Percentiles rank a stretch among this genome's conserved stretches.
Evolutionary conservation across 1,284 basidiomycete species (phyloP).

Genomic region (Testicularia cyperi): DNA sequence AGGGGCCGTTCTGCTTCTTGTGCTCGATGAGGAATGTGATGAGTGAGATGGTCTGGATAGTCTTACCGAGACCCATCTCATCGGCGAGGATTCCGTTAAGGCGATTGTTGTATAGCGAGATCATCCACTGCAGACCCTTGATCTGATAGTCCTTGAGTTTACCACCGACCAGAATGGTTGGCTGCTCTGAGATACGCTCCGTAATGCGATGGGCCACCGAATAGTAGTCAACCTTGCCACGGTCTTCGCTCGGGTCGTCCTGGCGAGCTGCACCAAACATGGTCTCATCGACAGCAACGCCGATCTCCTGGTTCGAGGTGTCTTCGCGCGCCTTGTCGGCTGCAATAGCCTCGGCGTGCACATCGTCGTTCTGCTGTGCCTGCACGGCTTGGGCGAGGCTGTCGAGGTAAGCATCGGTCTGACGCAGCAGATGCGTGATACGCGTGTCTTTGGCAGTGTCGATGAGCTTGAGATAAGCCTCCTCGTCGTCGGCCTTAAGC

Average conservation of each 20-base stretch:
- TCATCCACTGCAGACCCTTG: slow-evolving; percentile 61
- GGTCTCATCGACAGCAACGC: slow-evolving; percentile 71
- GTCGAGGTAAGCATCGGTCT: slow-evolving; percentile 94
- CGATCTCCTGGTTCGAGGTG: slow-evolving; percentile 50
- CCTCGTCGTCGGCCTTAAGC: slow-evolving; percentile 96
- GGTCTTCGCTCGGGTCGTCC: slow-evolving; percentile 67
- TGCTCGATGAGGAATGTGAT: slow-evolving; percentile 60
- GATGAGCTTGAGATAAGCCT: slow-evolving; percentile 97
- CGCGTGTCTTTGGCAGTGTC: slow-evolving; percentile 99
- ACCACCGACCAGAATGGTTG: slow-evolving; percentile 70
- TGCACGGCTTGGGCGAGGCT: slow-evolving; percentile 91
- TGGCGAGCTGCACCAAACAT: slow-evolving; percentile 82
- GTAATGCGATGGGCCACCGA: slow-evolving; percentile 90
- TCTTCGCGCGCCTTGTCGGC: slow-evolving; percentile 43
- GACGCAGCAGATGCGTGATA: slow-evolving; percentile 91
- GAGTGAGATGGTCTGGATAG: slow-evolving; percentile 60
- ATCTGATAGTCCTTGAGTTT: slow-evolving; percentile 60
- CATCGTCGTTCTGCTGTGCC: slow-evolving; percentile 82
- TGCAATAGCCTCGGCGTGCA: slow-evolving; percentile 55
- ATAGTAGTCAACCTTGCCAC: slow-evolving; percentile 86
- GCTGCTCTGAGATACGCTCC: slow-evolving; percentile 84
- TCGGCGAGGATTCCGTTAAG: slow-evolving; percentile 60
- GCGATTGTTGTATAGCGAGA: slow-evolving; percentile 60
- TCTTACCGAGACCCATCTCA: slow-evolving; percentile 61
- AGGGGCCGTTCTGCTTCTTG: slow-evolving; percentile 59